Percentiles rank a stretch among this genome's conserved stretches.
phyloP scores from a whole-genome alignment of 2,329 filamentous ascomycete species.

The Sporothrix protearum region DNA sequence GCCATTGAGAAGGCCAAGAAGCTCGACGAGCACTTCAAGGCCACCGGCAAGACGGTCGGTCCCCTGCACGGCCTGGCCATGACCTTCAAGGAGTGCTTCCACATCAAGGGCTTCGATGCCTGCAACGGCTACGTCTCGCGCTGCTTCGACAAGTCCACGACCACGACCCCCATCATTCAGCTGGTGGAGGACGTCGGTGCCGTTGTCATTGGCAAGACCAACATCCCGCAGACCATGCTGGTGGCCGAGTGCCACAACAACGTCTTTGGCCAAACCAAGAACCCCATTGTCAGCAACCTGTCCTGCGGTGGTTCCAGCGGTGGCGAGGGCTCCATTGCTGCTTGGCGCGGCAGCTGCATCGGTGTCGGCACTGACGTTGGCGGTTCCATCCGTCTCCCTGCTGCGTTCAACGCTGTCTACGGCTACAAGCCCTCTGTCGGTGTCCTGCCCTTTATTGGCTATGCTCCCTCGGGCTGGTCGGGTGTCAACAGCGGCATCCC shows the following conservation, averaged over 20 bases:
- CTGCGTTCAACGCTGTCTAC: conserved; percentile 37
- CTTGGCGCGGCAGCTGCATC: conserved; percentile 39
- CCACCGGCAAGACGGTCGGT: conserved; percentile 35
- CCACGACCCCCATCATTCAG: conserved; percentile 28
- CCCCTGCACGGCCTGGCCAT: conserved; percentile 44
- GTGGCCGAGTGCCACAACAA: conserved; percentile 38
- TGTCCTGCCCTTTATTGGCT: conserved; percentile 28
- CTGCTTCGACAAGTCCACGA: conserved; percentile 25
- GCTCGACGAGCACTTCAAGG: conserved; percentile 36
- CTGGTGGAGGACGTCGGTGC: conserved; percentile 33
- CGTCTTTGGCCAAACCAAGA: conserved; percentile 37
- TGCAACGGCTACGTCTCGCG: conserved; percentile 24
- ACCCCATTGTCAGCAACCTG: conserved; percentile 37
- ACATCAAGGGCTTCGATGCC: conserved; percentile 23
- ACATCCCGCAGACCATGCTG: conserved; percentile 33
- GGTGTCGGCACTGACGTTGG: conserved; percentile 45
- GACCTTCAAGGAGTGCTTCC: conserved; percentile 28
- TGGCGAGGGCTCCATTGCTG: conserved; percentile 38
- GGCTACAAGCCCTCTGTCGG: conserved; percentile 33
- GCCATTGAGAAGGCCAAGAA: conserved; percentile 35
- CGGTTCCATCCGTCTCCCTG: conserved; percentile 30
- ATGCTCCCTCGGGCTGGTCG: conserved; percentile 24
- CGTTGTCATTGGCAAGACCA: conserved; percentile 33
- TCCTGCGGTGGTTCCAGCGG: conserved; percentile 39
- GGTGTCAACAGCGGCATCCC: conserved; percentile 27